These are phyloP conservation scores for Quercus suber DNA, from an alignment of 306 rosid species.

Conservation along the genomic window DNA sequence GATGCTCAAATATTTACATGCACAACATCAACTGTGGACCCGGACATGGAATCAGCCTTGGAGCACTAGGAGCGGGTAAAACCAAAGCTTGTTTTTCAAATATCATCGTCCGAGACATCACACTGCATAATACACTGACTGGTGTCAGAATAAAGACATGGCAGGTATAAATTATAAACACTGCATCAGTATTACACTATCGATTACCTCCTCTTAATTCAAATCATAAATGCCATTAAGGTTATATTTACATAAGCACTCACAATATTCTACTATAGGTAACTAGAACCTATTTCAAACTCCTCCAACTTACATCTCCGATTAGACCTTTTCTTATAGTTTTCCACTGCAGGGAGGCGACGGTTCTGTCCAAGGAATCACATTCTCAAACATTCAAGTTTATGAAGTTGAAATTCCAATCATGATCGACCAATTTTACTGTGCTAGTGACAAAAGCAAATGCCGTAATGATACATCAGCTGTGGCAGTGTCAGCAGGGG, in stretches of 20 bases:
- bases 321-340: not conserved
- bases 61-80: constrained; percentile 60
- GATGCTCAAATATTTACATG: constrained; percentile 57
- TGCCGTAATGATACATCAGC: constrained; percentile 65
- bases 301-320: not conserved
- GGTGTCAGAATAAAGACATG: constrained; percentile 89
- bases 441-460: constrained; percentile 38
- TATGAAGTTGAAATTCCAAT: constrained; percentile 62
- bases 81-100: constrained; percentile 78
- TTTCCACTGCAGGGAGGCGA: constrained; percentile 68
- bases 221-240: not conserved
- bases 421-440: constrained; percentile 75
- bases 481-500: constrained; percentile 71
- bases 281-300: not conserved
- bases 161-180: constrained; percentile 51
- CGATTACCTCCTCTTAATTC: not conserved
- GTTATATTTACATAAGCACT: not conserved
- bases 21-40: constrained; percentile 74
- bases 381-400: constrained; percentile 76
- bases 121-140: constrained; percentile 50
- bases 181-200: not conserved
- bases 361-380: constrained; percentile 61
- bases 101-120: constrained; percentile 62
- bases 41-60: constrained; percentile 74
- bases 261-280: not conserved